Percentiles rank a stretch among this genome's conserved stretches.
Evolutionary conservation across 768 basidiomycete species (phyloP).

Genomic region (Serendipita sp.): DNA sequence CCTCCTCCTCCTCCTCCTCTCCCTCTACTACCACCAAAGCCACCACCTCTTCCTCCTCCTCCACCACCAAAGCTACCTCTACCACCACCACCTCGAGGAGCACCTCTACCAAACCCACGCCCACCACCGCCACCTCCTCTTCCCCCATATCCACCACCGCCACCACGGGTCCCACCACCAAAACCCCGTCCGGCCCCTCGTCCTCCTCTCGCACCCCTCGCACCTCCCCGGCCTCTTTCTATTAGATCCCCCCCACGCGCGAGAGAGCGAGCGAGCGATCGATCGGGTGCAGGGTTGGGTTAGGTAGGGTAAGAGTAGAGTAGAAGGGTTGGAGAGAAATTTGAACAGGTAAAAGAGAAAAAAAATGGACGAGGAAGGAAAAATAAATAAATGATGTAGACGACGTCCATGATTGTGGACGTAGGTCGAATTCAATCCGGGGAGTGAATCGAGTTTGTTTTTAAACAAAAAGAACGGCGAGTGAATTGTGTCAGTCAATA

Average conservation of each 20-base stretch:
- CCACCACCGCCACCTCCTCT: slow-evolving; percentile 18
- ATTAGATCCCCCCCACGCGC: not conserved
- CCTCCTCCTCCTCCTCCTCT: slow-evolving; percentile 14
- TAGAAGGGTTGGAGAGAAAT: too few relatives aligned
- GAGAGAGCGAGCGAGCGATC: too few relatives aligned
- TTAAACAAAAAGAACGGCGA: too few relatives aligned
- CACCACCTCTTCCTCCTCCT: slow-evolving; percentile 24
- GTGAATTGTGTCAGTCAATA: too few relatives aligned
- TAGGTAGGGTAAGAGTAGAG: too few relatives aligned
- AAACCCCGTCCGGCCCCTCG: slow-evolving; percentile 23
- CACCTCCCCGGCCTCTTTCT: slow-evolving; percentile 9
- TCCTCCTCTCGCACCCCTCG: slow-evolving; percentile 10
- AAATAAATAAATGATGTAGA: too few relatives aligned
- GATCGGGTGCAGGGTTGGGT: too few relatives aligned
- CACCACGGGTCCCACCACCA: slow-evolving; percentile 23
- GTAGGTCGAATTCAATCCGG: too few relatives aligned
- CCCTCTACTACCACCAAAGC: slow-evolving; percentile 28
- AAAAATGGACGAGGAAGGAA: too few relatives aligned
- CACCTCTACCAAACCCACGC: not conserved
- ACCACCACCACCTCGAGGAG: not conserved
- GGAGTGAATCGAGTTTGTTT: too few relatives aligned
- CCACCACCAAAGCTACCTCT: slow-evolving; percentile 12
- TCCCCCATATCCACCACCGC: slow-evolving; percentile 24
- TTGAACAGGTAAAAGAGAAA: too few relatives aligned
- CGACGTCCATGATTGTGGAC: too few relatives aligned